A percentile compares a stretch with the other conserved stretches of the same genome.
These are phyloP conservation scores for Coelastrella sp. DNA, from an alignment of 139 green algal genomes.

Conservation along the genomic window DNA sequence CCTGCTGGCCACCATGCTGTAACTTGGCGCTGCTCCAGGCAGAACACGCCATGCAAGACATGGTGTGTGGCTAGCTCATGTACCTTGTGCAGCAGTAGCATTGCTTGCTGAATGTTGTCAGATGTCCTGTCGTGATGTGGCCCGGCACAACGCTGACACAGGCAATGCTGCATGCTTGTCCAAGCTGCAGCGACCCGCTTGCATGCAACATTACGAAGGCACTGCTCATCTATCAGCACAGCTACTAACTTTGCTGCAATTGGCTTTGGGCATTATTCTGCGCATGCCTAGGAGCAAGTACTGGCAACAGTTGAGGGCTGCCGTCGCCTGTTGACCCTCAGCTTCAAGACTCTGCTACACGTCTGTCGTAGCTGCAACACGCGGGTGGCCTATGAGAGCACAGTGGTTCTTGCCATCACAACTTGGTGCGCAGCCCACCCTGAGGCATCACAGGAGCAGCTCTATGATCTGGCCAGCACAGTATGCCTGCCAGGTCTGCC, in stretches of 20 bases:
- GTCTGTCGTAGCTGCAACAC: background rate
- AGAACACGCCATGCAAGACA: background rate
- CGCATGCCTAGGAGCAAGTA: background rate
- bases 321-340: background rate
- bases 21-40: background rate
- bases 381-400: background rate
- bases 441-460: background rate
- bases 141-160: no score
- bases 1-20: background rate
- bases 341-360: no score
- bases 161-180: no score
- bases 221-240: background rate
- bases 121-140: no score
- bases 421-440: background rate
- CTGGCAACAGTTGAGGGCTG: background rate
- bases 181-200: no score
- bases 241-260: background rate
- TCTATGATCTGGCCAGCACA: background rate
- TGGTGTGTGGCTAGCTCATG: background rate
- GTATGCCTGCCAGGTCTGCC: background rate
- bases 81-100: background rate
- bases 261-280: background rate
- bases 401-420: background rate
- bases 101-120: no score
- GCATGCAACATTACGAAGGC: no score